Base-by-base conservation (phyloP, 73 alveolate genomes). In the Effrenium voratum region DNA sequence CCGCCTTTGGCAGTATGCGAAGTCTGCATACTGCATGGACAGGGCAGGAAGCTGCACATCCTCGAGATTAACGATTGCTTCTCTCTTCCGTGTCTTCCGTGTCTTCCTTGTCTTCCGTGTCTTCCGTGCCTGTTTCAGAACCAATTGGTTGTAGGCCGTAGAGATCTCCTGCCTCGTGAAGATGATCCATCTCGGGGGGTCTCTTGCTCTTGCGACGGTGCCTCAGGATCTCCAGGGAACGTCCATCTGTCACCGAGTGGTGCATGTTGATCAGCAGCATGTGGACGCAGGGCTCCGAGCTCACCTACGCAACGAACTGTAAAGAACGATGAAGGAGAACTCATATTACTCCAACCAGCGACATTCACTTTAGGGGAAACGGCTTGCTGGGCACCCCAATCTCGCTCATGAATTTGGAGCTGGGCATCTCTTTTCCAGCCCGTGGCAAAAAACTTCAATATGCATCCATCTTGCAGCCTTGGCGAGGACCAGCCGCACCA, bases 241-340 rank as follows among this genome's bases (percentile, higher is more conserved):
- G 98, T 1, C 98, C 98, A 16, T 91, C 98, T 1, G 98, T 91
- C 88, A 91, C 98, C 55, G 98, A 32, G 44, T 91, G 98, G 83
- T 91, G 98, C 91, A 91, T 47, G 81, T 73, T 91, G 68, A 91
- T 40, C 91, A 91, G 91, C 60, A 91, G 55, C n/a, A n/a, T 70
- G 70, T 91, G 98, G 26, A 81, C 91, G 91, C 73, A 47, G 2
- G 91, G 77, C 59, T 68, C 87, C 28, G 87, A 34, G n/a, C 26
- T 34, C 90, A 72, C 98, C 98, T 91, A 36, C n/a, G n/a, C n/a
- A n/a, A n/a, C n/a, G n/a, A n/a, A n/a, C n/a, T n/a, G n/a, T n/a
- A n/a, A n/a, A n/a, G n/a, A n/a, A n/a, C n/a, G n/a, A n/a, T n/a
- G n/a, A n/a, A n/a, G n/a, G n/a, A n/a, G n/a, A n/a, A n/a, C n/a